Evolutionary conservation across 768 basidiomycete species (phyloP).

Genomic region (Rhodotorula sphaerocarpa): DNA sequence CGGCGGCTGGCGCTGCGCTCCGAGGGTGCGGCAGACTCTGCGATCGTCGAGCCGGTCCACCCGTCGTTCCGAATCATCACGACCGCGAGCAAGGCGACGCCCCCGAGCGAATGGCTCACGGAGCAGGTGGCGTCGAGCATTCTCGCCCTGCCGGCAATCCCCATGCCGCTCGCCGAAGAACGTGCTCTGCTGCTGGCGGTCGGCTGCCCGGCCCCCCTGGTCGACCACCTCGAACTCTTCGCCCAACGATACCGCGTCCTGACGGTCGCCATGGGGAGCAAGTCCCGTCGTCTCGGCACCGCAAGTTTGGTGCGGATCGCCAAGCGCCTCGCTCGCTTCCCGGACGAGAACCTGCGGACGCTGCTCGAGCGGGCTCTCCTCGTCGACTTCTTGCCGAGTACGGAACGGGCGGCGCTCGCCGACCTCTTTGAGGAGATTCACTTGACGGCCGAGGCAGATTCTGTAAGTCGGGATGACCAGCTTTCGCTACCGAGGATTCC

Average conservation of each 20-base stretch:
- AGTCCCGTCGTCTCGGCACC: slow-evolving; percentile 22
- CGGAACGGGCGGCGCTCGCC: slow-evolving; percentile 5
- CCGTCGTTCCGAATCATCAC: slow-evolving; percentile 30
- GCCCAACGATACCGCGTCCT: slow-evolving; percentile 6
- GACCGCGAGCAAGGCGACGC: slow-evolving; percentile 18
- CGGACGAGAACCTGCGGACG: slow-evolving; percentile 2
- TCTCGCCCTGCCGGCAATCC: slow-evolving; percentile 12
- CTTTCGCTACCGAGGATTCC: not conserved
- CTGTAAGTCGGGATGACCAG: not conserved
- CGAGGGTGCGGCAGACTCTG: too few relatives aligned
- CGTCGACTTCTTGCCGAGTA: slow-evolving; percentile 24
- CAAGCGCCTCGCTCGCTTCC: slow-evolving; percentile 7
- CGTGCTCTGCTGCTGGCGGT: slow-evolving; percentile 17
- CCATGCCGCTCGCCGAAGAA: slow-evolving; percentile 22
- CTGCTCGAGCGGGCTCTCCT: slow-evolving; percentile 22
- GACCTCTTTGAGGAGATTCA: slow-evolving; percentile 5
- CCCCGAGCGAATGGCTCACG: slow-evolving; percentile 24
- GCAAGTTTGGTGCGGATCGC: slow-evolving; percentile 18
- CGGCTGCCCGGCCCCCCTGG: slow-evolving; percentile 9
- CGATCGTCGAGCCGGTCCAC: slow-evolving; percentile 10
- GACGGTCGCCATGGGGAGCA: slow-evolving; percentile 6
- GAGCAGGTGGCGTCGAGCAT: slow-evolving; percentile 25
- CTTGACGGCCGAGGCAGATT: not conserved
- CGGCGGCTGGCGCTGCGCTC: slow-evolving; percentile 2
- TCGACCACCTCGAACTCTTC: slow-evolving; percentile 23